Evolutionary conservation across 805 yeast species (phyloP).

Genomic region (Schwanniomyces vanrijiae): DNA sequence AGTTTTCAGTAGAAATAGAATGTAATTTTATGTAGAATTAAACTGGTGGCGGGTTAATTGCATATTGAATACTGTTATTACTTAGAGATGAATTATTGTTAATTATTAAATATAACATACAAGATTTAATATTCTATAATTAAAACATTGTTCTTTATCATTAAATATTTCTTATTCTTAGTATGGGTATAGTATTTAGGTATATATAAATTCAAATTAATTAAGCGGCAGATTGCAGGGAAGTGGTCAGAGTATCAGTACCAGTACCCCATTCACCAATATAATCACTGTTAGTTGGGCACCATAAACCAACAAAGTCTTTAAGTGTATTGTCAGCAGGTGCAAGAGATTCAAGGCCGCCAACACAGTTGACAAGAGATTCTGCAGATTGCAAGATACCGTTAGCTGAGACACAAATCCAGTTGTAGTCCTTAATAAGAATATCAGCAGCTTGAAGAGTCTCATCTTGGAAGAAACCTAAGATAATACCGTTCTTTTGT

Average conservation of each 20-base stretch:
- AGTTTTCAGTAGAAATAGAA: no score
- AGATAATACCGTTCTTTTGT: background rate
- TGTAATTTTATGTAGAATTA: no score
- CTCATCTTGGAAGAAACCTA: background rate
- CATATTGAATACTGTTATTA: background rate
- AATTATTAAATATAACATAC: background rate
- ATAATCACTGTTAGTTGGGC: background rate
- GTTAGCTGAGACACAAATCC: background rate
- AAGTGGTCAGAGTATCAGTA: background rate
- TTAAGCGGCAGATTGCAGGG: background rate
- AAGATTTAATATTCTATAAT: background rate
- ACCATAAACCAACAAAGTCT: background rate
- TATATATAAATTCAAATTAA: background rate
- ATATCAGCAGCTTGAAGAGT: background rate
- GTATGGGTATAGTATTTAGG: background rate
- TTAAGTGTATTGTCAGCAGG: background rate
- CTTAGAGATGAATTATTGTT: background rate
- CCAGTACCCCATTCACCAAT: background rate
- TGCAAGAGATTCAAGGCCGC: background rate
- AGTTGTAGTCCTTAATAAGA: background rate
- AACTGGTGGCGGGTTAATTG: background rate
- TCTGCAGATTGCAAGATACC: background rate
- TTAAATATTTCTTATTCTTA: background rate
- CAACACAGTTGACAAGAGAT: background rate
- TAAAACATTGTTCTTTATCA: no score